These are phyloP conservation scores for Conoideocrella luteorostrata DNA, from an alignment of 2,329 filamentous ascomycete species.

Conservation along the genomic window DNA sequence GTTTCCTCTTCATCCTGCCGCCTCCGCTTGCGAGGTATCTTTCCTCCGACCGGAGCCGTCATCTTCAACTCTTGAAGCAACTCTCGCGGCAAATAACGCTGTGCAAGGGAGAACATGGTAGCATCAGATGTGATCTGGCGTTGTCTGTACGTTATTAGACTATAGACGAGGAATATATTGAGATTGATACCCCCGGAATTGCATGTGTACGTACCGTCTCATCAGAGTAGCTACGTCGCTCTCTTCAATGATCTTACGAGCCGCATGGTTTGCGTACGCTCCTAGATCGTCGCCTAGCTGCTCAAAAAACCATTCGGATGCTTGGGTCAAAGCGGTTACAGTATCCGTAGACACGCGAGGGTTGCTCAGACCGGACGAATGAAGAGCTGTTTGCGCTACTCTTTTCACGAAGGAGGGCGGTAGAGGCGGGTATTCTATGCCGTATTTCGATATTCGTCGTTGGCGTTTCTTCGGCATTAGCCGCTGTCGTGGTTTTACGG, in stretches of 20 bases:
- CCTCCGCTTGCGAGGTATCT: constrained; percentile 34
- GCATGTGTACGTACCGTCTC: constrained; percentile 62
- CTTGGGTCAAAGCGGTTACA: constrained; percentile 67
- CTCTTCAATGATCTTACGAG: constrained; percentile 79
- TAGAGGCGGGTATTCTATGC: constrained; percentile 69
- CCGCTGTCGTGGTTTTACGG: constrained; percentile 1
- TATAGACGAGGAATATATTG: constrained; percentile 14
- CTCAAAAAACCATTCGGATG: constrained; percentile 88
- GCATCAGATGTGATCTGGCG: constrained; percentile 63
- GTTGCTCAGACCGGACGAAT: constrained; percentile 58
- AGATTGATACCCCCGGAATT: too few species aligned
- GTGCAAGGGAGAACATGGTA: constrained; percentile 81
- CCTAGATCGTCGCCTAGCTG: constrained; percentile 75
- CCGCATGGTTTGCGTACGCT: constrained; percentile 74
- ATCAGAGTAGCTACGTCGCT: constrained; percentile 76
- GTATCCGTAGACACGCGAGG: constrained; percentile 68
- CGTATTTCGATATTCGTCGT: constrained; percentile 58
- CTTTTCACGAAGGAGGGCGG: constrained; percentile 69
- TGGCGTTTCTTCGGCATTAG: constrained; percentile 24
- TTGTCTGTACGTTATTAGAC: constrained; percentile 53
- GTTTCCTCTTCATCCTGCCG: constrained; percentile 26
- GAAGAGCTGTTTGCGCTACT: constrained; percentile 64
- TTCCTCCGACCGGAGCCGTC: constrained; percentile 48
- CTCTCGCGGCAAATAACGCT: constrained; percentile 74
- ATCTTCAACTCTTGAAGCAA: constrained; percentile 76